Conservation (phyloP, 441 rosid genomes). For the Adansonia madagascariensis region DNA sequence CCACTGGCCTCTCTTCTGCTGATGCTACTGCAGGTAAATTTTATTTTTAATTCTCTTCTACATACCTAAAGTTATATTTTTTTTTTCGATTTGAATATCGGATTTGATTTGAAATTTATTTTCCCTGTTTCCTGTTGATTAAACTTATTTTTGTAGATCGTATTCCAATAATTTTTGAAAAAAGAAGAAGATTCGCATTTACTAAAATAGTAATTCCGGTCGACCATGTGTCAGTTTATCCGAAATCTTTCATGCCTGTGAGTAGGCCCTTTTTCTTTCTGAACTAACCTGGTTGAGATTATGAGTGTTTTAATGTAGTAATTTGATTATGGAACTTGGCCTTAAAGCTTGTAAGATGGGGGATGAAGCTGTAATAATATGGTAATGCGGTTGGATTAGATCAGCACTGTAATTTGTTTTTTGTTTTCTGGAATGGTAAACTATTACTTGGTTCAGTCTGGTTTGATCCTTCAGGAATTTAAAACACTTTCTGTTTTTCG, state of each 20-base stretch:
- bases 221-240: neutral
- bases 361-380: neutral
- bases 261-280: neutral
- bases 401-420: neutral
- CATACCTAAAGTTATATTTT: neutral
- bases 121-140: neutral
- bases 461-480: neutral
- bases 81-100: neutral
- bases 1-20: constrained; percentile 40
- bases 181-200: neutral
- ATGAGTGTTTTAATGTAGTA: neutral
- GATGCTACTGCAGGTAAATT: constrained; percentile 36
- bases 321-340: neutral
- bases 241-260: neutral
- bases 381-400: neutral
- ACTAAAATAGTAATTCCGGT: neutral
- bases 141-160: constrained; percentile 15
- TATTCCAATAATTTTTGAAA: neutral
- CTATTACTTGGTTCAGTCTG: neutral
- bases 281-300: neutral
- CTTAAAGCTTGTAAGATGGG: neutral
- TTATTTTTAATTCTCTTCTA: constrained; percentile 22
- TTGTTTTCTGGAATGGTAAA: neutral
- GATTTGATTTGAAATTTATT: neutral
- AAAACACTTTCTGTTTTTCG: neutral